A percentile compares a stretch with the other conserved stretches of the same genome.
Conservation (phyloP, 208 protist genomes). For the Trypanosoma lewisi region DNA sequence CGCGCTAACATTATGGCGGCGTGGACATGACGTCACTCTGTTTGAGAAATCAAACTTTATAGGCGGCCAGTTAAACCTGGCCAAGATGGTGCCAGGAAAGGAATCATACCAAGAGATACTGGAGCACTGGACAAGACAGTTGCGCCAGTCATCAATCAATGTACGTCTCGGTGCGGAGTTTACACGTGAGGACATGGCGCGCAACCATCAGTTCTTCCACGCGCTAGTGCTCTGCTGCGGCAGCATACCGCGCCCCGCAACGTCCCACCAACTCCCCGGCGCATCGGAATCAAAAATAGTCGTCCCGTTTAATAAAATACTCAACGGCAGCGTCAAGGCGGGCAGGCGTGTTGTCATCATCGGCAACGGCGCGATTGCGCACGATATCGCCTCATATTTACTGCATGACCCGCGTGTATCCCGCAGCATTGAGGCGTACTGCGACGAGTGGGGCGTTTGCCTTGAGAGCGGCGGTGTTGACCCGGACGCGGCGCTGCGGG, state of each 20-base stretch:
- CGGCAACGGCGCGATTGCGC: constrained; percentile 81
- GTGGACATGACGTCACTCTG: constrained; percentile 91
- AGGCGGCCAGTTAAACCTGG: constrained; percentile 93
- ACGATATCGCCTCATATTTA: constrained; percentile 83
- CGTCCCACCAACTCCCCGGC: constrained; percentile 65
- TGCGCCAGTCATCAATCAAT: constrained; percentile 78
- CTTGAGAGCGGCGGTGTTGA: constrained; percentile 57
- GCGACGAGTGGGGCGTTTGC: constrained; percentile 84
- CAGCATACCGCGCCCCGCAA: constrained; percentile 56
- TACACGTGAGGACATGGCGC: constrained; percentile 71
- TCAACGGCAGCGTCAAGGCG: constrained; percentile 74
- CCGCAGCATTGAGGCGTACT: constrained; percentile 53
- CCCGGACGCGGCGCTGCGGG: constrained; percentile 22
- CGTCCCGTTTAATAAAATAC: constrained; percentile 72
- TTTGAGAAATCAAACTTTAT: constrained; percentile 76
- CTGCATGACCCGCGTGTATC: constrained; percentile 84
- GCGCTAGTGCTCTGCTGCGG: constrained; percentile 76
- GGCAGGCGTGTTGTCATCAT: constrained; percentile 80
- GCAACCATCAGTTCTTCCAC: constrained; percentile 83
- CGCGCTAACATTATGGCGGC: constrained; percentile 83
- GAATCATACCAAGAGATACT: constrained; percentile 89
- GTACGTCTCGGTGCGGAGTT: constrained; percentile 74
- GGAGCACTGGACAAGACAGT: constrained; percentile 87
- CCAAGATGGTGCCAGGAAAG: constrained; percentile 93
- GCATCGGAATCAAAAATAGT: constrained; percentile 60